Percentiles rank a stretch among this genome's conserved stretches.
Conservation (phyloP, 257 asterid species). For the Haberlea rhodopensis region DNA sequence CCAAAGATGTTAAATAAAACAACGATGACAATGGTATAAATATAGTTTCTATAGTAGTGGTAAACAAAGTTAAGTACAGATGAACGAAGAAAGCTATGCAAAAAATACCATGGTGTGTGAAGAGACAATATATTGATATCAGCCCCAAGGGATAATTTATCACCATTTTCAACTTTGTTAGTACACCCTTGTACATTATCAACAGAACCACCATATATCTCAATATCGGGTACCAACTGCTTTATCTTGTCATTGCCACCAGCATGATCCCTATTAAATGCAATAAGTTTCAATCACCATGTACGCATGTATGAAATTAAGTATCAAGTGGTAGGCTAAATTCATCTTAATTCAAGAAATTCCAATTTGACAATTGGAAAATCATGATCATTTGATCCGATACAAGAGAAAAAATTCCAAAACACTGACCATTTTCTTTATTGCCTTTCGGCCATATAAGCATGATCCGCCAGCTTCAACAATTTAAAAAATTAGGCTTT, state of each 20-base stretch:
- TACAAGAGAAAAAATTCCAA: not conserved
- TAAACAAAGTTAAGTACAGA: not conserved
- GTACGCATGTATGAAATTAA: constrained; percentile 10
- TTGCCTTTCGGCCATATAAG: not conserved
- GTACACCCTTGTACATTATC: constrained; percentile 88
- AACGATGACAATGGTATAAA: not conserved
- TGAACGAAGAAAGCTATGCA: not conserved
- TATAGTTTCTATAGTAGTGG: not conserved
- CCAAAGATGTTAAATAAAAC: not conserved
- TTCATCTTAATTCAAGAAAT: constrained; percentile 3
- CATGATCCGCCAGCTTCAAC: not conserved
- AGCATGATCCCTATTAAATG: constrained; percentile 83
- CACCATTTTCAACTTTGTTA: constrained; percentile 78
- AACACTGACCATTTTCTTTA: not conserved
- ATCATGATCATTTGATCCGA: not conserved
- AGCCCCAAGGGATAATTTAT: constrained; percentile 64
- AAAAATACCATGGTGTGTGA: constrained; percentile 77
- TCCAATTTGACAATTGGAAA: constrained; percentile 9
- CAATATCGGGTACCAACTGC: constrained; percentile 69
- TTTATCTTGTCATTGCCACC: constrained; percentile 93
- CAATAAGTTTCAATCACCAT: constrained; percentile 5
- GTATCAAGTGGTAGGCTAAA: not conserved
- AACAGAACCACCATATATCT: constrained; percentile 76
- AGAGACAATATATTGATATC: constrained; percentile 61
- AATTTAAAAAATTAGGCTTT: no score